Evolutionary conservation across 768 basidiomycete species (phyloP), one percentile per base, ranked within the genome.

Genomic region (Boletus subcaerulescens): DNA sequence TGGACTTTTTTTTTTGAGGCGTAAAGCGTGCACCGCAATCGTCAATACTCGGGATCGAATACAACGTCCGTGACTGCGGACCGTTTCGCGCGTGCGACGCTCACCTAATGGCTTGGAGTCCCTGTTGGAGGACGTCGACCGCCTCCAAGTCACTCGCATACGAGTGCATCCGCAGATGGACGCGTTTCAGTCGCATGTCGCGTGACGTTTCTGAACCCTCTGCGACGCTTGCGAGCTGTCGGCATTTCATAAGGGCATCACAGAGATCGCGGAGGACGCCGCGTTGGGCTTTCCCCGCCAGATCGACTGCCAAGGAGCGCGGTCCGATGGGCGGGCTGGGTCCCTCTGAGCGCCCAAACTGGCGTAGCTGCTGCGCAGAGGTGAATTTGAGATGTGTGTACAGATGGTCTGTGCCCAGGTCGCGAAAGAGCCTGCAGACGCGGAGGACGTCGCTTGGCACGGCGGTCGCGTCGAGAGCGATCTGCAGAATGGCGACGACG

Each of bases 161-260:
- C 12, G 78, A 75, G 58, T 78, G 71, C 60, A 79, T 66, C 45
- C 69, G 66, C 5, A 80, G 65, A 18, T 60, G 62, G 17, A 80
- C 55, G 39, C 33, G 49, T 22, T 73, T 67, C 33, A 80, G 59
- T 20, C 48, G 38, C 38, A 39, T 24, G 46, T 60, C 57, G 40
- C 20, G 49, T 38, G 18, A 33, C n/a, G 22, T 41, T 12, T 20
- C 15, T 18, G 38, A 9, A 18, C 17, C 3, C 22, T 26, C 43
- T 32, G 53, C 43, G 40, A 29, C 45, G 26, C 45, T 7, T 7
- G 44, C 14, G 24, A 59, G 52, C 29, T 53, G 40, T 43, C 52
- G 48, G 41, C 69, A 74, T 31, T 66, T 67, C 39, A 52, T 29
- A 11, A 78, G 49, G 14, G 58, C 66, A 15, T 58, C 62, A 9